Percentiles rank a stretch among this genome's conserved stretches.
Conservation (phyloP, 805 yeast genomes). For the Yarrowia sp. region DNA sequence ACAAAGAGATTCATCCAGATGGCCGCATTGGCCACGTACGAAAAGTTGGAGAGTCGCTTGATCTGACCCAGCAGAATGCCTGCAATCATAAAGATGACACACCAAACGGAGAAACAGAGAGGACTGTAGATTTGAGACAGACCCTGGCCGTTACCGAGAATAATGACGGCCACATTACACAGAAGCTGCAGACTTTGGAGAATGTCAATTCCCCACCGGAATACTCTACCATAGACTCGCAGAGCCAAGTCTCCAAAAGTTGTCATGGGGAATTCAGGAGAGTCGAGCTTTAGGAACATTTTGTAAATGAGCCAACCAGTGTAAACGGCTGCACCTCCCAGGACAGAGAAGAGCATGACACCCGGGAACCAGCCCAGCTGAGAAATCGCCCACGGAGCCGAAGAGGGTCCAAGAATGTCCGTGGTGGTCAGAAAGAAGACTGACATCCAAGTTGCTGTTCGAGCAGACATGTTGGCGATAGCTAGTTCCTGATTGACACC, state of each 20-base stretch:
- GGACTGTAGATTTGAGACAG: conserved; percentile 39
- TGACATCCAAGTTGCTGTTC: conserved; percentile 32
- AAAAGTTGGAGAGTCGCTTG: conserved; percentile 39
- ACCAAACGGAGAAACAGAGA: conserved; percentile 42
- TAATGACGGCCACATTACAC: conserved; percentile 43
- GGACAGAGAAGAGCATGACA: conserved; percentile 40
- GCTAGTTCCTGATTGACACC: not conserved
- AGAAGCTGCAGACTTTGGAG: conserved; percentile 44
- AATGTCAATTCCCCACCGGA: conserved; percentile 37
- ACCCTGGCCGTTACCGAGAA: conserved; percentile 42
- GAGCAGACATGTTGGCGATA: conserved; percentile 29
- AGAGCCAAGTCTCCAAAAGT: conserved; percentile 43
- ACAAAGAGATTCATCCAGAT: conserved; percentile 45
- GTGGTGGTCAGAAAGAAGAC: conserved; percentile 47
- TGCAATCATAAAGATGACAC: conserved; percentile 42
- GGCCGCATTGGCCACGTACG: conserved; percentile 42
- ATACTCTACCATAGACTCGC: conserved; percentile 39
- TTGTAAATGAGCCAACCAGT: conserved; percentile 42
- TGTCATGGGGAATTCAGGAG: conserved; percentile 43
- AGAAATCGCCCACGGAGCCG: conserved; percentile 44
- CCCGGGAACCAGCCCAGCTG: conserved; percentile 46
- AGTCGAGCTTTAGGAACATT: conserved; percentile 40
- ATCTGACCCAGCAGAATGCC: conserved; percentile 44
- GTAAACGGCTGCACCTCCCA: conserved; percentile 42
- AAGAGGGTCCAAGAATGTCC: conserved; percentile 45